Base-by-base conservation (phyloP, 805 yeast species). In the Clavispora phyllophila region DNA sequence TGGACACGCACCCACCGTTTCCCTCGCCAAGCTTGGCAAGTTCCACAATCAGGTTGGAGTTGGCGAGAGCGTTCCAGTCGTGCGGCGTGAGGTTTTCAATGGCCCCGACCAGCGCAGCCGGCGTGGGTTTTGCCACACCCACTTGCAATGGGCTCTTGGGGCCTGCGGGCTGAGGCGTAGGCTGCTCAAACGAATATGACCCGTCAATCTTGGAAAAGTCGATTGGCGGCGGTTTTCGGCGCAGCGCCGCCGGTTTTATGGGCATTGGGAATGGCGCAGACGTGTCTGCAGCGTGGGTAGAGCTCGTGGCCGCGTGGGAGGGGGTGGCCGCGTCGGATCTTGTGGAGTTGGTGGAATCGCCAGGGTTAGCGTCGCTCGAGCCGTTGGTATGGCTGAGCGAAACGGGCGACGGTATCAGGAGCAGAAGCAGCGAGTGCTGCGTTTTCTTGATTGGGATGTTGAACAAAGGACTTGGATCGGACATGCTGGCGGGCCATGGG, bases 21-120 rank as follows among this genome's bases (percentile, higher is more conserved):
- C 99, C 99, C 66, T 93, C 98, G 15, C 99, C 99, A 18, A 91
- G 62, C 23, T 78, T 73, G 17, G 81, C 81, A 29, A 90, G 49
- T 42, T 87, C 88, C 7, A 76, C 68, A 28, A 93, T 86, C 36
- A 79, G 76, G 39, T 78, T 77, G 23, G 69, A 61, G 41, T 77
- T 72, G 12, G 84, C 81, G 2, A 82, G 66, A 3, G 62, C 53
- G 49, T 78, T 75, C 96, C 97, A 90, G 40, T 82, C 88, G 13
- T 77, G 79, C 39, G 85, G 88, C 22, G 82, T 82, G 37, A 87
- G 60, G 28, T 78, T 78, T 38, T 73, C 75, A 18, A 81, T 72
- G 43, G 72, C 31, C 9, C 14, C 45, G 20, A 27, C 40, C 13
- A 20, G 33, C 23, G 32, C 17, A 3, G 25, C 33, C 14, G 14